phyloP scores from a whole-genome alignment of 164 flowering plant species.

The Magnolia changhungtana region DNA sequence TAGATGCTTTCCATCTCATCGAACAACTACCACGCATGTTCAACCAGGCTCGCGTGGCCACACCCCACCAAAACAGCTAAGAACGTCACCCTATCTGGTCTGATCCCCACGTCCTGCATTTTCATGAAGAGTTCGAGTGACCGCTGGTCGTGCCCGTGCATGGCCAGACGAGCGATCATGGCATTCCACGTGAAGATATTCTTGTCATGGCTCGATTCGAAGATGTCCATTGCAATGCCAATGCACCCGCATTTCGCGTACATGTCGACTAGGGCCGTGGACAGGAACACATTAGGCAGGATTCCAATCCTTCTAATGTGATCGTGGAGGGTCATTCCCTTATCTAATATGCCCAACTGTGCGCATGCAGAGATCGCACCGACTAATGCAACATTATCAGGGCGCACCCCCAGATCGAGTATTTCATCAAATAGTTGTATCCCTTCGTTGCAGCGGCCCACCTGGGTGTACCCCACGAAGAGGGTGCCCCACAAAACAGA shows the following conservation, averaged over 20 bases:
- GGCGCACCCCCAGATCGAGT: conserved; percentile 31
- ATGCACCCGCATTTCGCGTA: conserved; percentile 79
- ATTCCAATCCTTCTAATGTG: conserved; percentile 34
- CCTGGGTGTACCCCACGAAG: conserved; percentile 55
- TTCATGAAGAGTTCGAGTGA: conserved; percentile 41
- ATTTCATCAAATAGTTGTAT: conserved; percentile 41
- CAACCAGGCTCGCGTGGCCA: conserved; percentile 63
- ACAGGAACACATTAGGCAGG: conserved; percentile 36
- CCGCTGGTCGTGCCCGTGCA: conserved; percentile 53
- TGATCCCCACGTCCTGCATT: conserved; percentile 44
- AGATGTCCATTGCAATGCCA: conserved; percentile 43
- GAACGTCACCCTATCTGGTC: conserved; percentile 65
- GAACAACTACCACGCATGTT: conserved; percentile 46
- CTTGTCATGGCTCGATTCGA: conserved; percentile 41
- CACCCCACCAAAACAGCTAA: conserved; percentile 71
- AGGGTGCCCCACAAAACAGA: conserved; percentile 46
- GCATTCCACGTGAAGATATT: conserved; percentile 78
- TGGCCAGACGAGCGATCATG: conserved; percentile 61
- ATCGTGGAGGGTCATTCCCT: conserved; percentile 46
- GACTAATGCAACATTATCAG: conserved; percentile 50
- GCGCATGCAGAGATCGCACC: conserved; percentile 70
- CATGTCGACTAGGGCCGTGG: conserved; percentile 69
- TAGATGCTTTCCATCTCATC: conserved; percentile 53
- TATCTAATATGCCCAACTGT: conserved; percentile 50
- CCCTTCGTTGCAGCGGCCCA: conserved; percentile 37